Evolutionary conservation across 1,284 basidiomycete species (phyloP), one percentile per base, ranked within the genome.

Genomic region (Malassezia sympodialis): DNA sequence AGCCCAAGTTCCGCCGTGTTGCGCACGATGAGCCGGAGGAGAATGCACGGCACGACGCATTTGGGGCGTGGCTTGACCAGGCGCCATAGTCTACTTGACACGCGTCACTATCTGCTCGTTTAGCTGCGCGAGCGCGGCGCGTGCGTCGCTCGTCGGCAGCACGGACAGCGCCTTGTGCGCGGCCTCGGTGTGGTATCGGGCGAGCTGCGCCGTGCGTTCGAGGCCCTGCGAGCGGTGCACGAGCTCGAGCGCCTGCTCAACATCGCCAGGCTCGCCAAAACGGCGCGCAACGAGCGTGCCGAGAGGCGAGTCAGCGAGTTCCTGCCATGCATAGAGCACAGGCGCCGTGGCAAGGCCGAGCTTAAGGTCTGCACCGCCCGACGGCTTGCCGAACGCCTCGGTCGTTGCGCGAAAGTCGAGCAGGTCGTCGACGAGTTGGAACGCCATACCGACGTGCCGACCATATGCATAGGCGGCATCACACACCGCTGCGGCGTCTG

Each of bases 391-490:
- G 15, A 90, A 79, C 0, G 80, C 79, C 34, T 80, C 78, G 0
- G 72, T 75, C 55, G 80, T 79, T 4, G 84, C 81, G 35, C 87
- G 83, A 75, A 87, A 90, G 76, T 96, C 90, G 19, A 90, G 79
- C 53, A 90, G 81, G 73, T 99, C 93, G 74, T 96, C 89, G 45
- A 93, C 83, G 23, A 98, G 83, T 49, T 84, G 83, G 80, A 82
- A 53, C 76, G 76, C 56, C 79, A 85, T 66, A 7, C 94, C 93
- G 12, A 91, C 75, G 69, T 91, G 89, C 34, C 87, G 79, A 0
- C 89, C 89, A 72, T 88, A 91, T 19, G 84, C 86, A 76, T 96
- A 98, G 15, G 93, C 93, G 17, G 87, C 82, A 73, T 96, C 91
- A 75, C 91, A 90, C 79, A 90, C 85, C 19, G 85, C 76, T 2